These are phyloP conservation scores for Trametes cubensis DNA, from an alignment of 768 basidiomycete species.

Conservation along the genomic window DNA sequence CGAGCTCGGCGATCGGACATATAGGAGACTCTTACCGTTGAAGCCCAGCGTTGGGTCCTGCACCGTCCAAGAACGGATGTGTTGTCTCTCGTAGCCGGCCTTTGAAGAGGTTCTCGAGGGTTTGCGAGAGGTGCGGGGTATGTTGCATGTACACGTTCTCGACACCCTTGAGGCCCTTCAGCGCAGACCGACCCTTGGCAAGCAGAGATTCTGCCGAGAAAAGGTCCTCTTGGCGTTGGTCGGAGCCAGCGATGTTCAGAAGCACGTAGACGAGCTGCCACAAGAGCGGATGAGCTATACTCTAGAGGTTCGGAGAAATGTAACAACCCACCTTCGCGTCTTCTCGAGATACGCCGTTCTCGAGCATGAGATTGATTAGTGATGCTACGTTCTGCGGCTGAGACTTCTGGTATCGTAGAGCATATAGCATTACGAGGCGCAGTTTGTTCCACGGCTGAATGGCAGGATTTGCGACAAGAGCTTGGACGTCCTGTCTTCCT, in stretches of 20 bases:
- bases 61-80: constrained; percentile 85
- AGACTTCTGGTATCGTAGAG: constrained; percentile 91
- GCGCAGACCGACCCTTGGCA: constrained; percentile 89
- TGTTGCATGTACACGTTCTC: constrained; percentile 99
- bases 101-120: constrained; percentile 85
- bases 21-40: constrained; percentile 55
- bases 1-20: not conserved
- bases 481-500: constrained; percentile 72
- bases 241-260: constrained; percentile 90
- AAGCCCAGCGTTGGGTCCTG: constrained; percentile 66
- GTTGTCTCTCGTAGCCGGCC: constrained; percentile 85
- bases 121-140: constrained; percentile 89
- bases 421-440: constrained; percentile 87
- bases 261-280: constrained; percentile 87
- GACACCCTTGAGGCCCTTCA: constrained; percentile 98
- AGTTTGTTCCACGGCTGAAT: constrained; percentile 85
- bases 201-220: constrained; percentile 95
- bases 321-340: constrained; percentile 62
- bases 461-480: constrained; percentile 64
- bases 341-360: constrained; percentile 75
- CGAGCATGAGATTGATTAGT: constrained; percentile 71
- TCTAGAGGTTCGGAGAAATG: not conserved
- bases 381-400: constrained; percentile 80
- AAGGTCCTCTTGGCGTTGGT: constrained; percentile 96
- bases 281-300: constrained; percentile 19